Evolutionary conservation across 352 stramenopile species (phyloP), one percentile per base, ranked within the genome.

Genomic region (Peronospora tabacina): DNA sequence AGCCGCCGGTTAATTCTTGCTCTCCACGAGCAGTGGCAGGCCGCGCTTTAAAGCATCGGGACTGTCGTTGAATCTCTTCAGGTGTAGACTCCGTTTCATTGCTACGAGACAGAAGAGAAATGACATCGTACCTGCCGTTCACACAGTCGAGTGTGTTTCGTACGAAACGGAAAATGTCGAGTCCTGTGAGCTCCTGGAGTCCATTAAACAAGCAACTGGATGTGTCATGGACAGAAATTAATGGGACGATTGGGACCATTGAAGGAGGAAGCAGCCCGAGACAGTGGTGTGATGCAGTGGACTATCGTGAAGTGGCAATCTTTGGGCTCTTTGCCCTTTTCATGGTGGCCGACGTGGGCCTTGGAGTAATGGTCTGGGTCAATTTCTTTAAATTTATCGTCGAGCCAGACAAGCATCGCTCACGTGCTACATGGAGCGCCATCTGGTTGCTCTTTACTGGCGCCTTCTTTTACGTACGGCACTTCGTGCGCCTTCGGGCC

Each of bases 311-410:
- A 45, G 34, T 79, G 20, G 41, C 68, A 13, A 49, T 39, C 29
- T 85, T 85, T 41, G 28, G 72, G 34, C 41, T 78, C 5, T 82
- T 80, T 34, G 58, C 56, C 47, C 26, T 79, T 30, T 66, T 61
- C 20, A 67, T 68, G 33, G 63, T 82, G 34, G 29, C 47, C 12
- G 63, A 82, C 33, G 56, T 81, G 22, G 66, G 55, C 3, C 49
- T 77, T 5, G 66, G 55, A 44, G 73, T 85, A 34, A 71, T 69
- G 46, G 61, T 68, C 17, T 85, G 73, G 73, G 59, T 82, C 34
- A 63, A 70, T 10, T 82, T 85, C 48, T 85, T 82, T 66, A 82
- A 82, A 55, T 82, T 78, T 49, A 63, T 82, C 28, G 57, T 85
- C 30, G 63, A 79, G 44, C 66, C 73, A 0, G 63, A 80, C 13